Percentiles rank a stretch among this genome's conserved stretches.
These are phyloP conservation scores for Trichoderma asperellum DNA, from an alignment of 2,329 filamentous ascomycete genomes.

Conservation along the genomic window DNA sequence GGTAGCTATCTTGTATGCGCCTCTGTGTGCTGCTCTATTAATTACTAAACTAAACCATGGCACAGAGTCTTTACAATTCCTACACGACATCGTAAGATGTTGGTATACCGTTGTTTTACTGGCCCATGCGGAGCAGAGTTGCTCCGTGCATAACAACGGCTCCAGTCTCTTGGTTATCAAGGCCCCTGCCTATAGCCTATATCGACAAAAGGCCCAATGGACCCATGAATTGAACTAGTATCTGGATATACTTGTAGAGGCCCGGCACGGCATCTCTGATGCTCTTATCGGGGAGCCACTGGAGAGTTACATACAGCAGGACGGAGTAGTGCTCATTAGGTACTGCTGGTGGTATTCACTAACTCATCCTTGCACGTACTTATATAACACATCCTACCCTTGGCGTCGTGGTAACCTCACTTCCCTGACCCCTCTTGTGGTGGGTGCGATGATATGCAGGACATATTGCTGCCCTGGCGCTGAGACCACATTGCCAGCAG, in stretches of 20 bases:
- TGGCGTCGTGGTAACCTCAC: slow-evolving; percentile 19
- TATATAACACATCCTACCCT: background rate
- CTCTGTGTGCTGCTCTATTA: background rate
- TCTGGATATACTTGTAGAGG: background rate
- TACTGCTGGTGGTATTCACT: background rate
- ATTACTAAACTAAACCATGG: background rate
- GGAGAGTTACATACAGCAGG: background rate
- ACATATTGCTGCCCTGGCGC: background rate
- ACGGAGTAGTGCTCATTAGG: background rate
- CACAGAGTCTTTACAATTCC: background rate
- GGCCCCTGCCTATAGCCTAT: background rate
- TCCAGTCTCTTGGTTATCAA: background rate
- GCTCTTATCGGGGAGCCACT: background rate
- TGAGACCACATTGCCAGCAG: no score
- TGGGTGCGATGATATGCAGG: slow-evolving; percentile 2
- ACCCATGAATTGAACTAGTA: background rate
- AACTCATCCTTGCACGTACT: background rate
- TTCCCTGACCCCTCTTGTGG: slow-evolving; percentile 15
- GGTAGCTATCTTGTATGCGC: background rate
- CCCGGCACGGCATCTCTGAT: background rate
- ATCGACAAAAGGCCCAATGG: slow-evolving; percentile 5
- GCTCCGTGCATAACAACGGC: background rate
- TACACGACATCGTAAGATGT: background rate
- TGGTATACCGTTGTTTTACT: background rate
- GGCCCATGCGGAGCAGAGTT: slow-evolving; percentile 8